These are phyloP conservation scores for Sporothrix humicola DNA, from an alignment of 2,329 filamentous ascomycete genomes.

Conservation along the genomic window DNA sequence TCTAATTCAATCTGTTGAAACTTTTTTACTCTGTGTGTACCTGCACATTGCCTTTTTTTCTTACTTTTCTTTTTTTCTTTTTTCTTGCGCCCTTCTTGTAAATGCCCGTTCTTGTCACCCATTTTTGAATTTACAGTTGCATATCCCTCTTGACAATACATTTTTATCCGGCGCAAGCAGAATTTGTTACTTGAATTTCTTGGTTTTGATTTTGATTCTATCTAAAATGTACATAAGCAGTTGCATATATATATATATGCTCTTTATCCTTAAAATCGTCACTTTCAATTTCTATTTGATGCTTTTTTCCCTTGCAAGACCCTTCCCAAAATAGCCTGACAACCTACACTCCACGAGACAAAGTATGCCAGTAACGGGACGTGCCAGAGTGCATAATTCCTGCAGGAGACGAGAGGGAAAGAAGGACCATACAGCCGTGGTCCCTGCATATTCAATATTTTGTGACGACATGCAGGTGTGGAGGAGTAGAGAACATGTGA, in stretches of 20 bases:
- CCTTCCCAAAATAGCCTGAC: not conserved
- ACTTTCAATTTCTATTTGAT: not conserved
- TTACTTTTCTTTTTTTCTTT: not conserved
- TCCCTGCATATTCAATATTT: slow-evolving; percentile 19
- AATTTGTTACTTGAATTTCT: not conserved
- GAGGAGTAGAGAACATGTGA: not conserved
- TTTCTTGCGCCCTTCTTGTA: slow-evolving; percentile 15
- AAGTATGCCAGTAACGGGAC: slow-evolving; percentile 10
- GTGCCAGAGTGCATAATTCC: slow-evolving; percentile 24
- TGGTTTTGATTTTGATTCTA: not conserved
- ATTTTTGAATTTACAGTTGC: not conserved
- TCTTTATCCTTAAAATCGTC: not conserved
- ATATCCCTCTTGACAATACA: slow-evolving; percentile 5
- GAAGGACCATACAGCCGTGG: not conserved
- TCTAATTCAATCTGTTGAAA: not conserved
- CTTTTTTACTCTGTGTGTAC: slow-evolving; percentile 25
- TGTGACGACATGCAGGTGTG: not conserved
- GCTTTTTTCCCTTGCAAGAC: not conserved
- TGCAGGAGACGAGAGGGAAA: not conserved
- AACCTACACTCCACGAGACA: not conserved
- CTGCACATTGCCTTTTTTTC: slow-evolving; percentile 22
- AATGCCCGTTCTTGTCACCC: not conserved
- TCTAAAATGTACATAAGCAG: not conserved
- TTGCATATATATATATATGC: not conserved
- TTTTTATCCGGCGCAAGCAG: slow-evolving; percentile 13